Evolutionary conservation across 1,139 yeast species (phyloP), one percentile per base, ranked within the genome.

Genomic region (Wickerhamomyces sp.): DNA sequence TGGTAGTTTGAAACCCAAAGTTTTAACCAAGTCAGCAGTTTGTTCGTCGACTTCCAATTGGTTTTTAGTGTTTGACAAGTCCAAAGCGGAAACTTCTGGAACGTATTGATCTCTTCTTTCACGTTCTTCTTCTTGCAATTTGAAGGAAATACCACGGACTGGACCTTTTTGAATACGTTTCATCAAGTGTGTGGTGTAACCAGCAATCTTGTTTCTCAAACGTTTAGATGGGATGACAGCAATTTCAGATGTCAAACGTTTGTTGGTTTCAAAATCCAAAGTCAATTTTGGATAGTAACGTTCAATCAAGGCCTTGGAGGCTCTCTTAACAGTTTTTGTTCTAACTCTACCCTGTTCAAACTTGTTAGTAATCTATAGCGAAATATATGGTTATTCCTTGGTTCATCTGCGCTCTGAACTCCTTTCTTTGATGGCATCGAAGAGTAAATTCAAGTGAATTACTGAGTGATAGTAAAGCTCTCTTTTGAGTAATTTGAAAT

Each of bases 131-230:
- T 91, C 99, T 81, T 91, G 99, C 68, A 91, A 87, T 77, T 93
- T 93, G 96, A 91, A 91, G 63, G 98, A 91, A 61, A 91, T 93
- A 79, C 99, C 99, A 83, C 97, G 89, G 62, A 91, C 99, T 78
- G 99, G 98, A 67, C 99, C 99, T 82, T 91, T 91, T 77, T 93
- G 98, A 68, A 91, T 91, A 80, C 99, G 89, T 83, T 87, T 89
- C 98, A 91, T 93, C 75, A 91, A 83, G 75, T 91, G 99, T 66
- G 98, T 91, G 75, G 98, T 91, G 95, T 89, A 91, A 70, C 99
- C 99, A 70, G 99, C 98, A 67, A 91, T 93, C 88, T 91, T 91
- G 93, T 93, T 93, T 82, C 98, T 91, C 72, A 93, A 85, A 78
- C 98, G 89, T 86, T 93, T 93, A 65, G 98, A 87, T 74, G 93